A percentile compares a stretch with the other conserved stretches of the same genome.
Conservation (phyloP, 179 eudicot species). For the Beta macrorhiza region DNA sequence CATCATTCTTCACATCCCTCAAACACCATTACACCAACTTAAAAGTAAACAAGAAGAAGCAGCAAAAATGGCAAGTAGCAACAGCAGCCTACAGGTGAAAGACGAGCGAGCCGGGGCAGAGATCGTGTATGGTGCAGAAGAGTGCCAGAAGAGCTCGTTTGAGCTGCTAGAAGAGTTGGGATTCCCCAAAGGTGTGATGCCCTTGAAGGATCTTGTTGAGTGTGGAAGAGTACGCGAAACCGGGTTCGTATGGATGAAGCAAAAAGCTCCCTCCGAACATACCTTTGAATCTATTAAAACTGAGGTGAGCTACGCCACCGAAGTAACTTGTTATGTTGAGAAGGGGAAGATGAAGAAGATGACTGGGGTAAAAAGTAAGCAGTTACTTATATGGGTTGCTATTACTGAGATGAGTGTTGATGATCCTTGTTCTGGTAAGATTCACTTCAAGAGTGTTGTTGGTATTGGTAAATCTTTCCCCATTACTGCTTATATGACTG, state of each 20-base stretch:
- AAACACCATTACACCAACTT: not conserved
- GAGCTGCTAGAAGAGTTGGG: constrained; percentile 68
- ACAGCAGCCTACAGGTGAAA: constrained; percentile 11
- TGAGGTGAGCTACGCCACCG: constrained; percentile 56
- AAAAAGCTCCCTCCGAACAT: constrained; percentile 66
- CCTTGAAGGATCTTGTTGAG: constrained; percentile 70
- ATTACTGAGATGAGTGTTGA: constrained; percentile 74
- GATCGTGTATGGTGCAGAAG: constrained; percentile 62
- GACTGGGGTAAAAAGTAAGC: constrained; percentile 84
- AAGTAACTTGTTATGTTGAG: constrained; percentile 76
- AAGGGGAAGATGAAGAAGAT: constrained; percentile 73
- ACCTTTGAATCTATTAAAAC: constrained; percentile 56
- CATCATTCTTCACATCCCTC: not conserved
- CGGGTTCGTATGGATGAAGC: constrained; percentile 94
- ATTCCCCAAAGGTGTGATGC: constrained; percentile 77
- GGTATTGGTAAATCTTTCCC: constrained; percentile 82
- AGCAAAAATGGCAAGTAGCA: constrained; percentile 22
- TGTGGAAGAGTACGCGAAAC: constrained; percentile 74
- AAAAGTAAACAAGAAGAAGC: not conserved
- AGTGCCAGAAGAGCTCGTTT: constrained; percentile 53
- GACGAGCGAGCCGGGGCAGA: constrained; percentile 63
- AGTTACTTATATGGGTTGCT: constrained; percentile 71
- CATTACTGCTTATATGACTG: constrained; percentile 58
- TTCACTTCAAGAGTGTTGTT: constrained; percentile 59
- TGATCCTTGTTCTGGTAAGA: constrained; percentile 37